A percentile compares a stretch with the other conserved stretches of the same genome.
These are phyloP conservation scores for Dactylellina haptotyla DNA, from an alignment of 2,329 filamentous ascomycete species.

Conservation along the genomic window DNA sequence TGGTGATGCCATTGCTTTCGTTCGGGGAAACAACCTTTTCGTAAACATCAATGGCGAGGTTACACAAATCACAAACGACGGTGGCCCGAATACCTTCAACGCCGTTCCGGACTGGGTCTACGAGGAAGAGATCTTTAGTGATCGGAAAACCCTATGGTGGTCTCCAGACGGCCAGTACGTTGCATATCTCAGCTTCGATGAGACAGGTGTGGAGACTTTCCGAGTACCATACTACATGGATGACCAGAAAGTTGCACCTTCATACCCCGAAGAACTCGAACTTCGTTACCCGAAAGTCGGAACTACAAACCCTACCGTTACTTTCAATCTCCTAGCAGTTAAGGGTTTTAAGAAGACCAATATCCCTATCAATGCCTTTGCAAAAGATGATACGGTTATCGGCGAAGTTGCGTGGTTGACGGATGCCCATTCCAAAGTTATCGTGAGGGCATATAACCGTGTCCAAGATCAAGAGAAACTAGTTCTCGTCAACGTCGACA, in stretches of 20 bases:
- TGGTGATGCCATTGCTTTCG: conserved; percentile 72
- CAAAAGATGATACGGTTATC: conserved; percentile 71
- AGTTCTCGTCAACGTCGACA: conserved; percentile 69
- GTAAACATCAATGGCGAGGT: conserved; percentile 68
- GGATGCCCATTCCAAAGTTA: conserved; percentile 69
- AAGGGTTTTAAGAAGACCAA: conserved; percentile 61
- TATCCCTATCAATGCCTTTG: conserved; percentile 69
- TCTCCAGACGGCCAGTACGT: conserved; percentile 68
- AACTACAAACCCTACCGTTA: conserved; percentile 73
- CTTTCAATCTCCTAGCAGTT: conserved; percentile 70
- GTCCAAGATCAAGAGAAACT: conserved; percentile 74
- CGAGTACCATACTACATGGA: conserved; percentile 75
- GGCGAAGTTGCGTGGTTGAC: conserved; percentile 76
- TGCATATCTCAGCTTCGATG: conserved; percentile 69
- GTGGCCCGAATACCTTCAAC: conserved; percentile 72
- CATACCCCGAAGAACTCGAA: conserved; percentile 72
- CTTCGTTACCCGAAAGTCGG: conserved; percentile 76
- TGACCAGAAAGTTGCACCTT: conserved; percentile 67
- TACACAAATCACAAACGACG: conserved; percentile 70
- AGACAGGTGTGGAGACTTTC: conserved; percentile 74
- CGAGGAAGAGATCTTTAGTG: conserved; percentile 69
- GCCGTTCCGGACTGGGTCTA: conserved; percentile 74
- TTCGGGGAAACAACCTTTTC: conserved; percentile 74
- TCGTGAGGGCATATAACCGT: conserved; percentile 75
- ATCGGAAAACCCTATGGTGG: conserved; percentile 68